Conservation (phyloP, 352 stramenopile genomes). For the Pythium aphanidermatum region DNA sequence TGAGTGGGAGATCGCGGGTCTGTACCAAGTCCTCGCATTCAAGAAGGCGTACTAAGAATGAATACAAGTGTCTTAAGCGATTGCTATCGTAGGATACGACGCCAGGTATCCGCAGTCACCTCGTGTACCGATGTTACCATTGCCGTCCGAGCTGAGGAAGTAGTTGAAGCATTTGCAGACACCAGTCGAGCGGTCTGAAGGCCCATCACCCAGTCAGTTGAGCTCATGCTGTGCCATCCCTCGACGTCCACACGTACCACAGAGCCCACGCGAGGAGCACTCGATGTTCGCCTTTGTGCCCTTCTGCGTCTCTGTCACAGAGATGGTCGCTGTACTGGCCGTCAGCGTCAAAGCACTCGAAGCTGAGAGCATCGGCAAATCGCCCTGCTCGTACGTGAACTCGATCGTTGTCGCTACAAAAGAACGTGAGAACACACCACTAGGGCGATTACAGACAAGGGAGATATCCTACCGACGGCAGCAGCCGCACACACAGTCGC, state of each 20-base stretch:
- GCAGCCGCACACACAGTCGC: conserved; percentile 30
- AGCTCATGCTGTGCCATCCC: neutral
- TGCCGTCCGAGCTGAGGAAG: conserved; percentile 70
- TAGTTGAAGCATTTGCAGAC: conserved; percentile 68
- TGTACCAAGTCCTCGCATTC: conserved; percentile 84
- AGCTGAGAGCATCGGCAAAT: conserved; percentile 40
- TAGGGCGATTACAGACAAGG: neutral
- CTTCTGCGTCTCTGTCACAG: conserved; percentile 29
- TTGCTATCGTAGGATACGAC: conserved; percentile 47
- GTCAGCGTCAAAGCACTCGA: conserved; percentile 37
- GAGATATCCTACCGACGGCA: conserved; percentile 28
- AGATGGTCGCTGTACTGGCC: conserved; percentile 3
- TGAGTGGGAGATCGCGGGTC: conserved; percentile 81
- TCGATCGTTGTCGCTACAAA: conserved; percentile 44
- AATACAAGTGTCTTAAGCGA: too few species aligned
- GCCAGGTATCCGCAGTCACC: conserved; percentile 90
- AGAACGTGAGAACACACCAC: neutral
- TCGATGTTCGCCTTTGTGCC: conserved; percentile 78
- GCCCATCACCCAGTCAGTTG: neutral
- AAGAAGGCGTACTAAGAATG: conserved; percentile 85
- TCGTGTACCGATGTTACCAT: conserved; percentile 62
- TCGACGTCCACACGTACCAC: conserved; percentile 35
- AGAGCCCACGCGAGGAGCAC: conserved; percentile 61
- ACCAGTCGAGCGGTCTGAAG: conserved; percentile 49
- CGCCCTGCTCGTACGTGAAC: conserved; percentile 66